A percentile compares a stretch with the other conserved stretches of the same genome.
These are phyloP conservation scores for Diacronema lutheri DNA, from an alignment of 78 protist genomes.

Conservation along the genomic window DNA sequence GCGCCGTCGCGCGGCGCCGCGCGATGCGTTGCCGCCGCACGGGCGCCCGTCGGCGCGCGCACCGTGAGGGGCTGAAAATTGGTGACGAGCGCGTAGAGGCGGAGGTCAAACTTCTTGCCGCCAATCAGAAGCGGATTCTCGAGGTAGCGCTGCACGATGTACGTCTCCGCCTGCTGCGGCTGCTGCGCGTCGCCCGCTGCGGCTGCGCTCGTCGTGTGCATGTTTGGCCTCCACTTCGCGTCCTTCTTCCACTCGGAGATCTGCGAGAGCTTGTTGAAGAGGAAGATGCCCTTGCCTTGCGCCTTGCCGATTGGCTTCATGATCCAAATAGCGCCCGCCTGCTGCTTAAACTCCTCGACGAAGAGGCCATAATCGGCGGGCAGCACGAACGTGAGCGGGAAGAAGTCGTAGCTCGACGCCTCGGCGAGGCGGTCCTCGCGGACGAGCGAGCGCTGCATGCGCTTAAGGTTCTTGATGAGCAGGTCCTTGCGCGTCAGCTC, in stretches of 20 bases:
- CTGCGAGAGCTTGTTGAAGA: slow-evolving; percentile 72
- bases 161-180: slow-evolving; percentile 18
- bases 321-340: slow-evolving; percentile 54
- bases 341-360: slow-evolving; percentile 62
- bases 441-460: slow-evolving; percentile 35
- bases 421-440: slow-evolving; percentile 46
- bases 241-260: slow-evolving; percentile 69
- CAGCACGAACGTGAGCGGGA: slow-evolving; percentile 62
- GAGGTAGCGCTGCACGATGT: slow-evolving; percentile 54
- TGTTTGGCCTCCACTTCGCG: background rate
- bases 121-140: slow-evolving; percentile 65
- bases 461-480: slow-evolving; percentile 63
- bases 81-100: slow-evolving; percentile 51
- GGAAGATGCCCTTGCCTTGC: slow-evolving; percentile 77
- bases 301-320: slow-evolving; percentile 72
- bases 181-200: background rate
- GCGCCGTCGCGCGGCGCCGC: too few relatives aligned
- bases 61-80: background rate
- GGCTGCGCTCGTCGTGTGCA: too few relatives aligned
- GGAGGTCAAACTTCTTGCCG: slow-evolving; percentile 66
- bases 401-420: slow-evolving; percentile 58
- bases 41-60: too few relatives aligned
- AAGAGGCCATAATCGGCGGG: slow-evolving; percentile 76
- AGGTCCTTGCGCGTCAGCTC: slow-evolving; percentile 78
- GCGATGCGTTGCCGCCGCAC: too few relatives aligned